Base-by-base conservation (phyloP, 2,329 filamentous ascomycete species). In the Dactylellina parvicollis region DNA sequence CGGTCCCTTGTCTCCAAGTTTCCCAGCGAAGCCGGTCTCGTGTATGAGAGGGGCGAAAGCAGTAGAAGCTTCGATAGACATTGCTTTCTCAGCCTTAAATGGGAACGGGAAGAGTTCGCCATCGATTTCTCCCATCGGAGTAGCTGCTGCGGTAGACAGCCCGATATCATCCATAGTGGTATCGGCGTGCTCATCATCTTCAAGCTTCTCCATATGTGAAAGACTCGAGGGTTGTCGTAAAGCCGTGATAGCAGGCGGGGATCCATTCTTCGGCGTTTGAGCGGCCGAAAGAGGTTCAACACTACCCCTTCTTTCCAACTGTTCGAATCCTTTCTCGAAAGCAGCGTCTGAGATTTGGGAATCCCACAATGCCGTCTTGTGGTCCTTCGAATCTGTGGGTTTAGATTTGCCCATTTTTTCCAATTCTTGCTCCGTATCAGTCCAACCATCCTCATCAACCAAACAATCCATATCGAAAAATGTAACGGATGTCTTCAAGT, bases 321-420 rank as follows among this genome's bases (percentile, higher is more conserved):
- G 66, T 20, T 71, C 56, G 44, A 71, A 71, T 18, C 66, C 66
- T 20, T 71, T 62, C 44, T 71, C 57, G 24, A 71, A 71, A 38
- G 66, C 66, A 20, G 66, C 66, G 28, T 71, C 66, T 9, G 66
- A 71, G 20, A 71, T 71, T 34, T 71, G 40, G 3, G 49, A 56
- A 49, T 62, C 49, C 66, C 66, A 71, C 3, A 71, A 26, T 16
- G 57, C 57, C 7, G 66, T 71, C 26, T 71, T 71, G n/a, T 57
- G 40, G 3, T 46, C 9, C 28, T 71, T 71, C 2, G 65, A 26
- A 9, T 71, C 66, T 20, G 36, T 24, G 2, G 57, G 57, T 22
- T 62, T 71, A 8, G 66, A 55, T 32, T 61, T 40, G 12, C 66
- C 66, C 57, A 71, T 62, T 57, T 71, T 71, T 32, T 72, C 67